phyloP scores from a whole-genome alignment of 768 basidiomycete genomes.

The Phallus indusiatus region DNA sequence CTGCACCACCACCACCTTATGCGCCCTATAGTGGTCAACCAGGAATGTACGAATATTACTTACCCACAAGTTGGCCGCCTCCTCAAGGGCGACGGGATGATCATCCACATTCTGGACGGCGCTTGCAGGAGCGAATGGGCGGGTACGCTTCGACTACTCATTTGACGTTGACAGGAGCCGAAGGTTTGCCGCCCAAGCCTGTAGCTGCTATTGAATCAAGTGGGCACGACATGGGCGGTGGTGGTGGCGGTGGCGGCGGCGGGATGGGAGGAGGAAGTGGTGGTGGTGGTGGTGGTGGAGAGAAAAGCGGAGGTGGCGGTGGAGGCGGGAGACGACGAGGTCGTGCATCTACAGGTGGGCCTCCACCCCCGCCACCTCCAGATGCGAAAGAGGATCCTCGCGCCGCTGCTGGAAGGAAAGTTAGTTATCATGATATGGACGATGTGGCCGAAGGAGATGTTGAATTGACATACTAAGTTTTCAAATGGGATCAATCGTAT shows the following conservation, averaged over 20 bases:
- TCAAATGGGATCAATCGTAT: neutral
- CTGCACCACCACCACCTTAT: conserved; percentile 21
- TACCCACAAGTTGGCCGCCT: conserved; percentile 26
- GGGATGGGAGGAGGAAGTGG: neutral
- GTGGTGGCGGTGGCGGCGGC: conserved; percentile 28
- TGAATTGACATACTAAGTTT: conserved; percentile 17
- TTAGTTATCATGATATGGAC: conserved; percentile 96
- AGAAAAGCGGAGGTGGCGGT: neutral
- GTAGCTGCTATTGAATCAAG: conserved; percentile 33
- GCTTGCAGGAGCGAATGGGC: conserved; percentile 73
- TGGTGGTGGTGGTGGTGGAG: neutral
- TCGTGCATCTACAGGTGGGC: conserved; percentile 35
- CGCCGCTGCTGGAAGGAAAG: conserved; percentile 77
- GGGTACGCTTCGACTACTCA: conserved; percentile 51
- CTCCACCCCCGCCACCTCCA: conserved; percentile 72
- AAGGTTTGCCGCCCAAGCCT: conserved; percentile 77
- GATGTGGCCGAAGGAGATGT: conserved; percentile 76
- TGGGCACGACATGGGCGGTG: conserved; percentile 27
- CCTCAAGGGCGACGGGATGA: neutral
- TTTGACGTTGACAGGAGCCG: conserved; percentile 47
- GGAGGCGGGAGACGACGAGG: conserved; percentile 24
- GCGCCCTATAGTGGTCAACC: conserved; percentile 31
- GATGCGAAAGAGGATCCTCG: conserved; percentile 91
- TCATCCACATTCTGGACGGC: conserved; percentile 35
- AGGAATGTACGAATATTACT: conserved; percentile 35